A percentile compares a stretch with the other conserved stretches of the same genome.
Conservation (phyloP, 225 moss, liverwort and hornwort genomes). For the Marchantia paleacea region DNA sequence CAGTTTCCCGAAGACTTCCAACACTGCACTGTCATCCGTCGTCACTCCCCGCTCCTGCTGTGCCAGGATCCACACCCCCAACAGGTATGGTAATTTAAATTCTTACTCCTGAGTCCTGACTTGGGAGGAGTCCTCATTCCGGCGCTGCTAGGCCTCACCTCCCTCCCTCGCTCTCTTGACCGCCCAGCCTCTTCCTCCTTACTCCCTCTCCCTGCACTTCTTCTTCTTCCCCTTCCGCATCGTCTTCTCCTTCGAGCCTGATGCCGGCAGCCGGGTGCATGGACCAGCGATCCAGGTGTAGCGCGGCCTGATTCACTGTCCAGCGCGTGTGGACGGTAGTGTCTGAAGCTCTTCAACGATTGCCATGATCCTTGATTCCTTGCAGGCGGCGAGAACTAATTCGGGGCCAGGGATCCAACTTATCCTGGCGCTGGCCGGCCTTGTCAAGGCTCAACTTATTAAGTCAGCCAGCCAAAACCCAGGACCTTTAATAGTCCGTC, state of each 20-base stretch:
- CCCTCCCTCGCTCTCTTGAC: too few relatives aligned
- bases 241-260: background rate
- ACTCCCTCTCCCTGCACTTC: too few relatives aligned
- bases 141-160: too few relatives aligned
- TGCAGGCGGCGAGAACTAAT: background rate
- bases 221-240: background rate
- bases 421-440: conserved; percentile 2
- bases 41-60: background rate
- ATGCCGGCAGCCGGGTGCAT: background rate
- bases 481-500: background rate
- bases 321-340: conserved; percentile 10
- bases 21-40: background rate
- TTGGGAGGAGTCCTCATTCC: too few relatives aligned
- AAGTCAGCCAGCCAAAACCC: conserved; percentile 11
- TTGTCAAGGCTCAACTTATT: background rate
- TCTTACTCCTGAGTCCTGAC: background rate
- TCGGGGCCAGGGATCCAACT: background rate
- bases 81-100: background rate
- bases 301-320: background rate
- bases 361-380: conserved; percentile 7
- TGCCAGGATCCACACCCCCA: background rate
- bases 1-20: background rate
- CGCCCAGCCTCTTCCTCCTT: too few relatives aligned
- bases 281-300: background rate
- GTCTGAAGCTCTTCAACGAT: background rate